phyloP scores from a whole-genome alignment of 2,329 filamentous ascomycete genomes.

The Aspergillus sp. region DNA sequence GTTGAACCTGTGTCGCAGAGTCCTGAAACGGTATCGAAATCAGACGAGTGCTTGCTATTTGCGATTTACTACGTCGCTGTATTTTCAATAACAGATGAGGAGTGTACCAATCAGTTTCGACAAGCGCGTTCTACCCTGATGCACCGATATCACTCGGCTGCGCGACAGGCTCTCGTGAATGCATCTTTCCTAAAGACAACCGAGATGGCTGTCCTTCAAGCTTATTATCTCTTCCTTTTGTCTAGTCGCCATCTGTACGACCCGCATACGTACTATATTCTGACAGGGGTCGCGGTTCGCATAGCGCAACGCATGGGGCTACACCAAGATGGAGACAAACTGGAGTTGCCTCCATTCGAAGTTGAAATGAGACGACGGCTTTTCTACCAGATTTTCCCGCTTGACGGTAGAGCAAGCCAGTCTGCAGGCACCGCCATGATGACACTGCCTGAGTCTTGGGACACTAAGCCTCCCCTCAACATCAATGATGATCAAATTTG shows the following conservation, averaged over 20 bases:
- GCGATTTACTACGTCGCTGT: conserved; percentile 24
- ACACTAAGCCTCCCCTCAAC: conserved; percentile 42
- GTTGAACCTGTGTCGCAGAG: conserved; percentile 60
- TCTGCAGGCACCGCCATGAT: conserved; percentile 26
- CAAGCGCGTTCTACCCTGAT: conserved; percentile 2
- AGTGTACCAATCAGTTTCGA: conserved; percentile 11
- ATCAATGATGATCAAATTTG: conserved; percentile 38
- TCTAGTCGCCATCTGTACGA: conserved; percentile 40
- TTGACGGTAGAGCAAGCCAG: conserved; percentile 28
- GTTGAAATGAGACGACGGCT: conserved; percentile 36
- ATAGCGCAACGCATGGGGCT: conserved; percentile 51
- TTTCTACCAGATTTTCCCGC: conserved; percentile 26
- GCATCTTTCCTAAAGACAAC: conserved; percentile 20
- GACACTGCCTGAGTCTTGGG: conserved; percentile 17
- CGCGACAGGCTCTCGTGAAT: conserved; percentile 17
- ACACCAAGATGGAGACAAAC: conserved; percentile 46
- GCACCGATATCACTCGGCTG: conserved; percentile 10
- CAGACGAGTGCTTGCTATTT: conserved; percentile 38
- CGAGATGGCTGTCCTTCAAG: conserved; percentile 16
- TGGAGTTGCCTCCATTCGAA: conserved; percentile 50
- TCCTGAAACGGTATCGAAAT: conserved; percentile 27
- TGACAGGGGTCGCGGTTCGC: conserved; percentile 47
- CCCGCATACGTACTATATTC: conserved; percentile 50
- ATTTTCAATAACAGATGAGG: conserved; percentile 16
- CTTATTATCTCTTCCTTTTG: conserved; percentile 17